A percentile compares a stretch with the other conserved stretches of the same genome.
These are phyloP conservation scores for Aristolochia fimbriata DNA, from an alignment of 164 flowering plant genomes.

Conservation along the genomic window DNA sequence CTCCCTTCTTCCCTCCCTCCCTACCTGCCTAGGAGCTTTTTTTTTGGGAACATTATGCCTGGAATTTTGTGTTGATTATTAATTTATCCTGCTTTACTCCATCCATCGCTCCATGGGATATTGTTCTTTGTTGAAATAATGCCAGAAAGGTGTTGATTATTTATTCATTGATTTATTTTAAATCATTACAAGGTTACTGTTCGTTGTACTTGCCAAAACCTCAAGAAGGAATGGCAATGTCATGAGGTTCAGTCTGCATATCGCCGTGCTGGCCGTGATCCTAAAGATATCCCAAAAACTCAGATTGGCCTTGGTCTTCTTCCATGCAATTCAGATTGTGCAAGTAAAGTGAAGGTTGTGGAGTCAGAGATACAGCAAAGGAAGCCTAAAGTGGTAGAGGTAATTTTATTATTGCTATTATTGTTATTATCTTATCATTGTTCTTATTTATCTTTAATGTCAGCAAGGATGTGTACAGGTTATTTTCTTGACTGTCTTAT, in stretches of 20 bases:
- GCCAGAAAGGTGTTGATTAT: too few relatives aligned
- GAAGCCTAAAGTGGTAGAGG: constrained; percentile 55
- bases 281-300: constrained; percentile 52
- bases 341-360: constrained; percentile 40
- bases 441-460: not conserved
- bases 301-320: constrained; percentile 75
- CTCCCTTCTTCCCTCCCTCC: too few relatives aligned
- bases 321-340: constrained; percentile 67
- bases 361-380: constrained; percentile 55
- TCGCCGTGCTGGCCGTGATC: constrained; percentile 33
- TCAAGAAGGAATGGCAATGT: constrained; percentile 93
- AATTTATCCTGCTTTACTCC: too few relatives aligned
- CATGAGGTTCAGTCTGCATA: constrained; percentile 77
- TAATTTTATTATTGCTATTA: constrained; percentile 10
- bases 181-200: constrained; percentile 45
- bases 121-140: too few relatives aligned
- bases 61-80: too few relatives aligned
- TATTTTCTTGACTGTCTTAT: too few relatives aligned
- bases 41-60: too few relatives aligned
- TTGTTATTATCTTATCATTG: too few relatives aligned
- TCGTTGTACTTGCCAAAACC: constrained; percentile 74
- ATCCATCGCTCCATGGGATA: too few relatives aligned
- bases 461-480: too few relatives aligned
- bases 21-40: too few relatives aligned
- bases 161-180: too few relatives aligned